phyloP scores from a whole-genome alignment of 768 basidiomycete genomes.

The Mycena latifolia region DNA sequence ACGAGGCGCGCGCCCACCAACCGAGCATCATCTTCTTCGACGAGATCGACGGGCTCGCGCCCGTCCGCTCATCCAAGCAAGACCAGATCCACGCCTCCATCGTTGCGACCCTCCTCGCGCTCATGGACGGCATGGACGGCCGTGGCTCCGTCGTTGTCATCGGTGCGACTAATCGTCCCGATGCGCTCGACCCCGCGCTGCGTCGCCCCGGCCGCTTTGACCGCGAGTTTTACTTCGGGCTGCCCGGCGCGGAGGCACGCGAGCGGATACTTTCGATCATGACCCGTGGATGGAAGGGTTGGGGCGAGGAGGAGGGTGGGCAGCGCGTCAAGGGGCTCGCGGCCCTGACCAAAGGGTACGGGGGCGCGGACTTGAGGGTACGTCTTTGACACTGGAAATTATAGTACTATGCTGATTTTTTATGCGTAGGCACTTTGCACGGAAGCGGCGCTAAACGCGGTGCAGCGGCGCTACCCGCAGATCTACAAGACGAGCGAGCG shows the following conservation, averaged over 20 bases:
- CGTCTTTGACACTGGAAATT: conserved; percentile 44
- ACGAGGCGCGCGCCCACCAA: conserved; percentile 92
- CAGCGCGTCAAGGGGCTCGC: conserved; percentile 70
- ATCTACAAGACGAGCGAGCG: conserved; percentile 95
- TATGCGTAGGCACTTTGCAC: conserved; percentile 91
- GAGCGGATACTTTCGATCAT: conserved; percentile 92
- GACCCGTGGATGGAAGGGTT: conserved; percentile 91
- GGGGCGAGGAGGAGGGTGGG: conserved; percentile 60
- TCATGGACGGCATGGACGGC: conserved; percentile 99
- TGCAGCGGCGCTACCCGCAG: conserved; percentile 96
- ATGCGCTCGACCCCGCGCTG: conserved; percentile 97
- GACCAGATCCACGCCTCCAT: conserved; percentile 99
- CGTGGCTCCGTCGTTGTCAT: conserved; percentile 98
- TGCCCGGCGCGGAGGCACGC: conserved; percentile 87
- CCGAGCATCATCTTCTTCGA: conserved; percentile 99
- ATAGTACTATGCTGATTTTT: conserved; percentile 18
- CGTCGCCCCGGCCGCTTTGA: conserved; percentile 96
- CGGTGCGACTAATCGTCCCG: conserved; percentile 97
- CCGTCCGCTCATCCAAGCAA: conserved; percentile 97
- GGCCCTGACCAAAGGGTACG: conserved; percentile 95
- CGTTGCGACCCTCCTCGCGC: conserved; percentile 93
- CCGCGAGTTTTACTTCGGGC: conserved; percentile 96
- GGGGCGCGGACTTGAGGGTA: conserved; percentile 95
- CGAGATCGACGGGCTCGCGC: conserved; percentile 98
- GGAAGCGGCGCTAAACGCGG: conserved; percentile 95